These are phyloP conservation scores for Lotus japonicus DNA, from an alignment of 306 rosid genomes.

Conservation along the genomic window DNA sequence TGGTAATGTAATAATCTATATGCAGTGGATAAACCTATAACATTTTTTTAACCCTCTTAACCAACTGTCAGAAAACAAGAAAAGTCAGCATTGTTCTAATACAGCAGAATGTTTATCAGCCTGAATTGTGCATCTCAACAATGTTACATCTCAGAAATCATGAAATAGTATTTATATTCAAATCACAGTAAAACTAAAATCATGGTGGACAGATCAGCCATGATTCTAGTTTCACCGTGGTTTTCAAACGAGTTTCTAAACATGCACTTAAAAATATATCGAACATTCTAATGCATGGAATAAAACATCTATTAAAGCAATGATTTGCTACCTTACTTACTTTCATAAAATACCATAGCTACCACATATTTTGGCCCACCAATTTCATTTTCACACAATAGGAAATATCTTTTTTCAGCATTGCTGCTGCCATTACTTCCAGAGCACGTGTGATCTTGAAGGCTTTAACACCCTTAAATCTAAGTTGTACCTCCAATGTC, in stretches of 20 bases:
- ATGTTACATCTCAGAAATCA: not conserved
- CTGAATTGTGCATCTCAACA: not conserved
- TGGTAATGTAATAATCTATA: not conserved
- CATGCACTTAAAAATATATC: not conserved
- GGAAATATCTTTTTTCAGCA: not conserved
- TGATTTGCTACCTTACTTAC: not conserved
- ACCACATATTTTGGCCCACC: not conserved
- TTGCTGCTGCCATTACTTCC: not conserved
- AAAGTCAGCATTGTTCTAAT: not conserved
- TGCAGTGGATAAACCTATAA: not conserved
- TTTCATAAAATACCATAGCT: not conserved
- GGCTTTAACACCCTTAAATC: not conserved
- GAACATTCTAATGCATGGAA: not conserved
- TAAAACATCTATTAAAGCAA: not conserved
- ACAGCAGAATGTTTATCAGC: not conserved
- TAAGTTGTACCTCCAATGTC: constrained; percentile 1
- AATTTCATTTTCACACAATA: not conserved
- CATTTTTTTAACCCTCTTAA: not conserved
- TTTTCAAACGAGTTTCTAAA: too few relatives aligned
- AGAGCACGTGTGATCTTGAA: constrained; percentile 17
- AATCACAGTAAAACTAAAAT: too few relatives aligned
- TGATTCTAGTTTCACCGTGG: too few relatives aligned
- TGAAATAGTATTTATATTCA: not conserved
- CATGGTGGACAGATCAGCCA: too few relatives aligned
- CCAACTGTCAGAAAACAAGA: not conserved